Evolutionary conservation across 495 filamentous ascomycete species (phyloP).

Genomic region (Parmelia sp.): DNA sequence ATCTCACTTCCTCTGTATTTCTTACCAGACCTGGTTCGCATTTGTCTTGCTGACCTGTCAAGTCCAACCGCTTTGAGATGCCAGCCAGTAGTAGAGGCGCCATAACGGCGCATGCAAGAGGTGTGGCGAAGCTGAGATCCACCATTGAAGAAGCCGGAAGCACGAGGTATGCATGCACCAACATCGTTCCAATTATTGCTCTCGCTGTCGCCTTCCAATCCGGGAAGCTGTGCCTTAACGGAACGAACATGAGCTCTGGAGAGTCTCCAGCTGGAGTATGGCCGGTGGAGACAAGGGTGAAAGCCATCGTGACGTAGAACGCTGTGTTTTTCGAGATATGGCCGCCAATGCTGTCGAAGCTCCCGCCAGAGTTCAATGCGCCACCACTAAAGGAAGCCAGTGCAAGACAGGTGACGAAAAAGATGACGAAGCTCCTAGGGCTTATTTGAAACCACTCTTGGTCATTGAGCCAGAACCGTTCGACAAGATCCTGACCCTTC

Average conservation of each 20-base stretch:
- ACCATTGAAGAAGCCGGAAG: background rate
- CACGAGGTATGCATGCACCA: background rate
- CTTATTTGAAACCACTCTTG: background rate
- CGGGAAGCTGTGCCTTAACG: background rate
- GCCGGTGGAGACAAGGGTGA: background rate
- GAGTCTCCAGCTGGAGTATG: background rate
- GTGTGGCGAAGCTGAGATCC: background rate
- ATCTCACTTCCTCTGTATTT: background rate
- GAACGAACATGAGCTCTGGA: background rate
- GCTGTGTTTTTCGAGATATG: background rate
- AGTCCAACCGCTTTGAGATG: background rate
- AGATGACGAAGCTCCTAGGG: constrained; percentile 1
- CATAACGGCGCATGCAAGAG: background rate
- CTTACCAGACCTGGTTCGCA: background rate
- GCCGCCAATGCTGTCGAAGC: background rate
- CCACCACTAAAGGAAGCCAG: background rate
- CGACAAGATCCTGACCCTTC: background rate
- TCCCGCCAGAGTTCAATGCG: background rate
- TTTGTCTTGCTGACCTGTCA: too few relatives aligned
- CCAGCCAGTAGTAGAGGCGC: constrained; percentile 1
- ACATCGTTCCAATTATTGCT: background rate
- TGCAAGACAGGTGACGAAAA: background rate
- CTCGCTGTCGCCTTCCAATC: background rate
- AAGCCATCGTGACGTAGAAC: background rate
- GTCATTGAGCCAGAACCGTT: constrained; percentile 3